Conservation (phyloP, 202 grass and related monocot genomes). For the Schoenoplectus triqueter region DNA sequence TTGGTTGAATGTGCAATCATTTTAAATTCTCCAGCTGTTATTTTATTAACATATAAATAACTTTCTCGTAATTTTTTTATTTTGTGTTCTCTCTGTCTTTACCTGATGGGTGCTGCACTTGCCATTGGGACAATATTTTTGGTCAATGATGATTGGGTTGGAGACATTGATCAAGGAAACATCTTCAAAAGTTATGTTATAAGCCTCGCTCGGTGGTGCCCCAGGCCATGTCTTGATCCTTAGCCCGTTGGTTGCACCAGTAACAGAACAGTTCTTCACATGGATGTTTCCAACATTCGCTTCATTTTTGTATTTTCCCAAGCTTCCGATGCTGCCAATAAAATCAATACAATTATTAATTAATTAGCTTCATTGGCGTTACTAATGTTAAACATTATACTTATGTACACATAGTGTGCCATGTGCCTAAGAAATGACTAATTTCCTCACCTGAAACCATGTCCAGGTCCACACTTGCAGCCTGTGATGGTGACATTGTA, state of each 20-base stretch:
- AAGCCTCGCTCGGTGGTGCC: slow-evolving; percentile 45
- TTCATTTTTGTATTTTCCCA: slow-evolving; percentile 42
- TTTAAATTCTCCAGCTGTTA: not conserved
- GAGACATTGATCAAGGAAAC: slow-evolving; percentile 50
- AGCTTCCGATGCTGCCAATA: slow-evolving; percentile 29
- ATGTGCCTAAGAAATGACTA: not conserved
- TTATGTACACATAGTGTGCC: not conserved
- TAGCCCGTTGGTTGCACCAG: slow-evolving; percentile 44
- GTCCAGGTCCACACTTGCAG: slow-evolving; percentile 39
- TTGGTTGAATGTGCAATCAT: not conserved
- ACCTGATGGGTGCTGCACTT: slow-evolving; percentile 44
- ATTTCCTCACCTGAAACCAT: slow-evolving; percentile 43
- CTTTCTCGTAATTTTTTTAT: not conserved
- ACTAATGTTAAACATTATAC: not conserved
- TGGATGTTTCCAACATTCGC: slow-evolving; percentile 46
- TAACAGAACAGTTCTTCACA: slow-evolving; percentile 49
- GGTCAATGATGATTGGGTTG: slow-evolving; percentile 75
- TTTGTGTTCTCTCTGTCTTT: not conserved
- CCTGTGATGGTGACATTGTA: slow-evolving; percentile 25
- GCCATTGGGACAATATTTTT: slow-evolving; percentile 62
- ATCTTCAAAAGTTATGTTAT: slow-evolving; percentile 60
- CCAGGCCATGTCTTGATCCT: slow-evolving; percentile 84
- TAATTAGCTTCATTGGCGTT: not conserved
- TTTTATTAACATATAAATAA: not conserved
- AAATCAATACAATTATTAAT: not conserved